A percentile compares a stretch with the other conserved stretches of the same genome.
phyloP scores from a whole-genome alignment of 31 red algal genomes.

The Porphyra umbilicalis region DNA sequence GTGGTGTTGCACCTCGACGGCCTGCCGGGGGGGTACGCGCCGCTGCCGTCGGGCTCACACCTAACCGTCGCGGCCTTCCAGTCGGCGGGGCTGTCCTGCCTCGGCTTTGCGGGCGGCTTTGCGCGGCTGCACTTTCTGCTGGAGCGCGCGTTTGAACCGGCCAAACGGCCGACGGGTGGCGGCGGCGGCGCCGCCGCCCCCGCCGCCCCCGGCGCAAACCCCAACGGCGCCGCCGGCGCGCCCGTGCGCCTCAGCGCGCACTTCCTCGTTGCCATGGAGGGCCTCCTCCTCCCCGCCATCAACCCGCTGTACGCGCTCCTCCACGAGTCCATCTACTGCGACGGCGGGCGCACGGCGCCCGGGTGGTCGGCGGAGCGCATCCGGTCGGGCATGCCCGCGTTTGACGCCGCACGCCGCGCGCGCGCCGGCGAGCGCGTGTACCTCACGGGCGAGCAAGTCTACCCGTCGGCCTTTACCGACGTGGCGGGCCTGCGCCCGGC shows the following conservation, averaged over 20 bases:
- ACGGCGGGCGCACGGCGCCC: not conserved
- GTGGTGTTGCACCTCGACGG: conserved; percentile 1
- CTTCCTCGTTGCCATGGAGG: conserved; percentile 3
- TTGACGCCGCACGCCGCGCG: conserved; percentile 5
- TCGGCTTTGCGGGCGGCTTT: conserved; percentile 20
- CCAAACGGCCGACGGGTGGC: not conserved
- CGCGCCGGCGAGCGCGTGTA: conserved; percentile 7
- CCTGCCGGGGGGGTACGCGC: not conserved
- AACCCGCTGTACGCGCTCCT: conserved; percentile 21
- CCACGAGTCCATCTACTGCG: conserved; percentile 13
- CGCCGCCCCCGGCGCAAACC: not conserved
- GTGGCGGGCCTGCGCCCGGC: not conserved
- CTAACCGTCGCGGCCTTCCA: conserved; percentile 3
- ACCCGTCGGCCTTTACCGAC: conserved; percentile 8
- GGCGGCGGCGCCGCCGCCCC: not conserved
- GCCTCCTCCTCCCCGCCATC: not conserved
- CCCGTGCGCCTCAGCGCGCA: not conserved
- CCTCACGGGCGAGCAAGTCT: conserved; percentile 17
- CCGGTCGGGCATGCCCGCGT: not conserved
- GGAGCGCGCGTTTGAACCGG: conserved; percentile 11
- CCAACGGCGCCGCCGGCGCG: not conserved
- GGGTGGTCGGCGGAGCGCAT: conserved; percentile 3
- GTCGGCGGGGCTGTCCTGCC: conserved; percentile 1
- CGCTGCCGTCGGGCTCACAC: conserved; percentile 1
- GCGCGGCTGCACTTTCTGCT: conserved; percentile 19